A percentile compares a stretch with the other conserved stretches of the same genome.
These are phyloP conservation scores for Pulveroboletus frians DNA, from an alignment of 768 basidiomycete genomes.

Conservation along the genomic window DNA sequence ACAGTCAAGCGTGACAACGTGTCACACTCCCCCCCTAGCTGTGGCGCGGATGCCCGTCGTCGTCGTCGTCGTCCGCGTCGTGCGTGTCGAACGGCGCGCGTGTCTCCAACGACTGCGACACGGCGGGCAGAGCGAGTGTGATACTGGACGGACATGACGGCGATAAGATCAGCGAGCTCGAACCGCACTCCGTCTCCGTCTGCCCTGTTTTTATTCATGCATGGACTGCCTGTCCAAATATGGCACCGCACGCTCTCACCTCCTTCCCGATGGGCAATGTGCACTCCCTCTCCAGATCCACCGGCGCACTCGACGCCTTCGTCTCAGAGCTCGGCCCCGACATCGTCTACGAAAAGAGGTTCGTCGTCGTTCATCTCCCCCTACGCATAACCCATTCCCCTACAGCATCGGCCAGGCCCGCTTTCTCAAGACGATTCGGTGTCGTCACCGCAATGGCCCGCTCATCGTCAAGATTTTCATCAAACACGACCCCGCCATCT, in stretches of 20 bases:
- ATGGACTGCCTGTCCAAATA: not conserved
- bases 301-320: constrained; percentile 83
- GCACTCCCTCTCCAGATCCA: constrained; percentile 65
- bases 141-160: not conserved
- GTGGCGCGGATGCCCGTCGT: constrained; percentile 11
- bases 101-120: not conserved
- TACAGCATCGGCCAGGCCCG: constrained; percentile 29
- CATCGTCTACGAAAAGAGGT: constrained; percentile 92
- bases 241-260: constrained; percentile 2
- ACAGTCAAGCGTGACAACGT: constrained; percentile 23
- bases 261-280: constrained; percentile 63
- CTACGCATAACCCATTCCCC: not conserved
- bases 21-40: constrained; percentile 20
- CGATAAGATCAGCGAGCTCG: not conserved
- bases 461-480: constrained; percentile 93
- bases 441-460: constrained; percentile 75
- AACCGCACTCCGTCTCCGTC: constrained; percentile 1
- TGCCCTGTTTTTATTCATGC: constrained; percentile 1
- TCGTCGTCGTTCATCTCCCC: constrained; percentile 8
- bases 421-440: constrained; percentile 77
- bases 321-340: constrained; percentile 85
- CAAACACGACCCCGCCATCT: constrained; percentile 85
- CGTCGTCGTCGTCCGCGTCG: not conserved
- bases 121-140: not conserved
- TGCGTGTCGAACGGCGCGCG: not conserved